Base-by-base conservation (phyloP, 2,329 filamentous ascomycete genomes). In the Ceratocystis harringtonii region DNA sequence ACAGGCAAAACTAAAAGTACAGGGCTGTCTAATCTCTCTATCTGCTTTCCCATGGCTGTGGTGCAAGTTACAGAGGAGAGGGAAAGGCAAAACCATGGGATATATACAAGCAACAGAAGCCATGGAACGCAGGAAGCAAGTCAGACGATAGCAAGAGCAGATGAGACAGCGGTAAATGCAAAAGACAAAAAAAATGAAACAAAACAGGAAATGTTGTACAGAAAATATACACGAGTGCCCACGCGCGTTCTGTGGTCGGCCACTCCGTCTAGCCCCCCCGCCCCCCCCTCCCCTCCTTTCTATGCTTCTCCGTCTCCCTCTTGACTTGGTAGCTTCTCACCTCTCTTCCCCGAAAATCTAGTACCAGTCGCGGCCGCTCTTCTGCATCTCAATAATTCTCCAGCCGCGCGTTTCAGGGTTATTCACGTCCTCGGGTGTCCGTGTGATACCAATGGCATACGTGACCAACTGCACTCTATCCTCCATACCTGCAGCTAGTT, bases 391-490 rank as follows among this genome's bases (percentile, higher is more conserved):
- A 73, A 99, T 97, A 75, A 99, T 79, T 72, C 92, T 87, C 94
- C 94, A 99, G 41, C 94, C 94, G 73, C 92, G 84, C 10, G 94
- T 99, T 78, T 99, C 94, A 1, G 91, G 89, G 75, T 99, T 97
- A 79, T 87, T 92, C 70, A 97, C 92, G 71, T 99, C 94, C 74
- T 99, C 94, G 1, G 94, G 87, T 68, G 95, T 85, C 69, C 94
- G 82, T 2, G 94, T 99, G 68, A 99, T 88, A 71, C 94, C 94
- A 70, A 99, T 97, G 69, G 92, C 94, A 73, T 99, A 99, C 1
- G 94, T 97, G 70, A 99, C 94, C 70, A 96, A 86, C 77, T 99
- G 94, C 28, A 99, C 94, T 78, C 92, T 95, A 77, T 99, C 94
- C 76, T 99, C 94, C 91, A 96, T 97, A 55, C 94, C 94, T 12